Conservation (phyloP, 1,139 yeast genomes). For the Pichia norvegensis region DNA sequence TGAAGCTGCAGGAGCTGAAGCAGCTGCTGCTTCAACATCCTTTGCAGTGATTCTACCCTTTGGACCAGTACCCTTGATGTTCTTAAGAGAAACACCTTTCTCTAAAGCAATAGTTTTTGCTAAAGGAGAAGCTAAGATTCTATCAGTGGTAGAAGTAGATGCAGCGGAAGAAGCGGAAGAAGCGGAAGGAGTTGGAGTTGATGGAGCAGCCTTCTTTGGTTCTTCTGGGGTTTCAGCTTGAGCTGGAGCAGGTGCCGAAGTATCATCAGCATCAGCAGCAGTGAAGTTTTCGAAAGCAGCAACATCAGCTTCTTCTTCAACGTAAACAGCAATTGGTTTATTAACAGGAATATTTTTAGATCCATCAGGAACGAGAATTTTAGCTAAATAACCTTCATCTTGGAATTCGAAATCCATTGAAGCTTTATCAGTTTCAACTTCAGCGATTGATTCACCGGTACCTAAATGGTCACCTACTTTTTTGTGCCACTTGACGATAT, state of each 20-base stretch:
- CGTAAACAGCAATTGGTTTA: slow-evolving; percentile 93
- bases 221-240: slow-evolving; percentile 30
- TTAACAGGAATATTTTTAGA: slow-evolving; percentile 88
- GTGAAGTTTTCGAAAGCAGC: slow-evolving; percentile 83
- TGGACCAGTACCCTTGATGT: slow-evolving; percentile 89
- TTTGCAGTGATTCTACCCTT: slow-evolving; percentile 86
- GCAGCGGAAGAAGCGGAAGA: slow-evolving; percentile 33
- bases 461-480: slow-evolving; percentile 75
- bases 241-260: slow-evolving; percentile 36
- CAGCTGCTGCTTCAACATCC: slow-evolving; percentile 59
- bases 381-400: slow-evolving; percentile 94
- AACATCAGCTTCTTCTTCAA: slow-evolving; percentile 78
- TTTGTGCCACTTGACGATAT: slow-evolving; percentile 82
- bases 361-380: slow-evolving; percentile 80
- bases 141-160: slow-evolving; percentile 35
- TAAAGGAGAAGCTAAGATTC: slow-evolving; percentile 90
- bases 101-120: slow-evolving; percentile 93
- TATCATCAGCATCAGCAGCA: slow-evolving; percentile 70
- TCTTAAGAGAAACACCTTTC: slow-evolving; percentile 80
- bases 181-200: slow-evolving; percentile 29
- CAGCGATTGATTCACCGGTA: slow-evolving; percentile 94
- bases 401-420: slow-evolving; percentile 98
- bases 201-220: slow-evolving; percentile 8
- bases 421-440: slow-evolving; percentile 97
- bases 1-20: slow-evolving; percentile 28